These are phyloP conservation scores for Tricholoma saponaceum DNA, from an alignment of 768 basidiomycete genomes.

Conservation along the genomic window DNA sequence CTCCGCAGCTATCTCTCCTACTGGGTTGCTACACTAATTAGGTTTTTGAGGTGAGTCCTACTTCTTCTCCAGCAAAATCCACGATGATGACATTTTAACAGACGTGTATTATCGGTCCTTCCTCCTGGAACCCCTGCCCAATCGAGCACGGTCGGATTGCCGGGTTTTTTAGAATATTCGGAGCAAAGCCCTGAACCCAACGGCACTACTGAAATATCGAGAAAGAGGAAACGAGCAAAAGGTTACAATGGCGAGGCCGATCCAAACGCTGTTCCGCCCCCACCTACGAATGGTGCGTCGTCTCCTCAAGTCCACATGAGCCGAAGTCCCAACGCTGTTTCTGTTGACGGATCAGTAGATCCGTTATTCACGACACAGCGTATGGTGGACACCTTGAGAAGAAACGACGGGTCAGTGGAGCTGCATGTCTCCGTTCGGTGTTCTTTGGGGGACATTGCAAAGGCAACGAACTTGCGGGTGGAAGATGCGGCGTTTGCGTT, in stretches of 20 bases:
- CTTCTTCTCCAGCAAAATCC: not conserved
- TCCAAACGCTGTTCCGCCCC: conserved; percentile 24
- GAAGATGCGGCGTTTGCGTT: conserved; percentile 90
- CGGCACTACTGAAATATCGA: conserved; percentile 24
- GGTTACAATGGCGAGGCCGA: conserved; percentile 73
- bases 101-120: conserved; percentile 57
- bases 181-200: conserved; percentile 17
- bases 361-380: conserved; percentile 51
- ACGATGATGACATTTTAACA: conserved; percentile 10
- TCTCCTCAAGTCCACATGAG: not conserved
- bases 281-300: conserved; percentile 38
- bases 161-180: conserved; percentile 18
- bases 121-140: conserved; percentile 44
- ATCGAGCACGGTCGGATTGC: conserved; percentile 7
- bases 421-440: conserved; percentile 66
- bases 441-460: conserved; percentile 74
- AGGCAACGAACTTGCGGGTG: conserved; percentile 72
- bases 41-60: conserved; percentile 68
- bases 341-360: conserved; percentile 30
- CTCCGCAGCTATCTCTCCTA: conserved; percentile 85
- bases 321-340: not conserved
- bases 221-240: conserved; percentile 52
- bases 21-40: conserved; percentile 81
- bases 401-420: conserved; percentile 64
- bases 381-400: conserved; percentile 51